A percentile compares a stretch with the other conserved stretches of the same genome.
Conservation (phyloP, 441 rosid species). For the Adansonia madagascariensis region DNA sequence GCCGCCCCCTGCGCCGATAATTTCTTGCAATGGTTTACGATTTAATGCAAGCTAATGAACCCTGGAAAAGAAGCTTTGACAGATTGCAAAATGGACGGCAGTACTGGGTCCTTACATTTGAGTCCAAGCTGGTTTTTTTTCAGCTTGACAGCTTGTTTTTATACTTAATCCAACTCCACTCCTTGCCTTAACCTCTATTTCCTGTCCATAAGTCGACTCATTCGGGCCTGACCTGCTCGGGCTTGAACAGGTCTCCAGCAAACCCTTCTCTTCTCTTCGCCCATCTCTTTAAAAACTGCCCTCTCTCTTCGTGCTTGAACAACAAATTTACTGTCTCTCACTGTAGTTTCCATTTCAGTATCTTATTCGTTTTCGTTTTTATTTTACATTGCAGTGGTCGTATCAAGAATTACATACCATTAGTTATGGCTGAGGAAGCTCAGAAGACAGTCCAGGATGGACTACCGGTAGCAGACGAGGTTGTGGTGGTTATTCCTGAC, state of each 20-base stretch:
- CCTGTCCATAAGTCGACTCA: too few relatives aligned
- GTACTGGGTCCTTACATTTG: not conserved
- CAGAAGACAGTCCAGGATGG: not conserved
- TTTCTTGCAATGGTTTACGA: too few relatives aligned
- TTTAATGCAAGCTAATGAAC: too few relatives aligned
- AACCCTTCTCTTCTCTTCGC: not conserved
- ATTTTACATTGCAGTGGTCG: not conserved
- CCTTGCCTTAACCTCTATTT: not conserved
- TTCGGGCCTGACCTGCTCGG: too few relatives aligned
- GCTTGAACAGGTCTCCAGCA: too few relatives aligned
- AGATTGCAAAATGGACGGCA: slow-evolving; percentile 9
- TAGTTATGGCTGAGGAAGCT: slow-evolving; percentile 20
- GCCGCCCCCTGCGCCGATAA: too few relatives aligned
- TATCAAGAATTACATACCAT: not conserved
- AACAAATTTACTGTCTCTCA: not conserved
- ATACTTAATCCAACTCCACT: slow-evolving; percentile 17
- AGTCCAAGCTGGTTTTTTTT: not conserved
- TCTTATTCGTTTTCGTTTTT: not conserved
- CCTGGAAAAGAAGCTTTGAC: not conserved
- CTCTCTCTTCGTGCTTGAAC: not conserved
- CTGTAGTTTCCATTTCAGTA: not conserved
- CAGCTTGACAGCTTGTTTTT: slow-evolving; percentile 14
- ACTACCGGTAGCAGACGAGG: not conserved
- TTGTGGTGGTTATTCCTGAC: slow-evolving; percentile 10
- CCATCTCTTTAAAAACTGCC: slow-evolving; percentile 10